A percentile compares a stretch with the other conserved stretches of the same genome.
Evolutionary conservation across 495 filamentous ascomycete species (phyloP).

Genomic region (Amniculicola lignicola): DNA sequence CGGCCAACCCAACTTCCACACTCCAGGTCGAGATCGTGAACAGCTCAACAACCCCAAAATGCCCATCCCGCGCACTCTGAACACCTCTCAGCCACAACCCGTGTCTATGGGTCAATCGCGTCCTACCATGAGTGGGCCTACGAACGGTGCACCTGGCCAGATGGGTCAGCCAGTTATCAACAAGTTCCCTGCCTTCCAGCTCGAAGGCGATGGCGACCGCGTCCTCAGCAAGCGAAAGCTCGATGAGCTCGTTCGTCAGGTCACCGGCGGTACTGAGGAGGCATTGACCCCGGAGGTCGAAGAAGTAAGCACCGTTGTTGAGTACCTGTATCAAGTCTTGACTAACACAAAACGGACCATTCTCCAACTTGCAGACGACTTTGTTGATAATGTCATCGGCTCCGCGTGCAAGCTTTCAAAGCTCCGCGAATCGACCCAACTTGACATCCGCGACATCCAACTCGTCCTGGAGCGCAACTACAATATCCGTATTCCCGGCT

Average conservation of each 20-base stretch:
- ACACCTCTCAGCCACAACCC: constrained; percentile 64
- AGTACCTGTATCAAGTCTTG: constrained; percentile 1
- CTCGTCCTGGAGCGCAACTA: constrained; percentile 93
- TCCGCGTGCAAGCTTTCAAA: constrained; percentile 89
- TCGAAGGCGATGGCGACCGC: constrained; percentile 85
- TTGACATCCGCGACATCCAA: constrained; percentile 92
- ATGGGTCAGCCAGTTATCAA: constrained; percentile 82
- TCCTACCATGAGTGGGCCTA: constrained; percentile 76
- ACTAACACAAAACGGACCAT: constrained; percentile 41
- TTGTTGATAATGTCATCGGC: constrained; percentile 85
- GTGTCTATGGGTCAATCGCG: constrained; percentile 68
- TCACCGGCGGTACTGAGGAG: constrained; percentile 74
- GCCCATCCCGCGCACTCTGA: constrained; percentile 73
- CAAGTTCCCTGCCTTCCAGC: constrained; percentile 73
- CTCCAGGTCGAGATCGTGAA: constrained; percentile 36
- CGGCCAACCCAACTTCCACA: constrained; percentile 34
- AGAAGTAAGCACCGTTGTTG: constrained; percentile 72
- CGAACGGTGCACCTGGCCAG: constrained; percentile 66
- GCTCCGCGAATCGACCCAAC: constrained; percentile 76
- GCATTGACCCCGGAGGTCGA: constrained; percentile 84
- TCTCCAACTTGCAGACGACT: constrained; percentile 86
- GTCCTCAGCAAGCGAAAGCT: constrained; percentile 94
- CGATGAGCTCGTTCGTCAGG: constrained; percentile 89
- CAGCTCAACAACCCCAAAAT: constrained; percentile 37
- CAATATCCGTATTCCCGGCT: constrained; percentile 96